A percentile compares a stretch with the other conserved stretches of the same genome.
phyloP scores from a whole-genome alignment of 768 basidiomycete genomes.

The Tulasnella sp. region DNA sequence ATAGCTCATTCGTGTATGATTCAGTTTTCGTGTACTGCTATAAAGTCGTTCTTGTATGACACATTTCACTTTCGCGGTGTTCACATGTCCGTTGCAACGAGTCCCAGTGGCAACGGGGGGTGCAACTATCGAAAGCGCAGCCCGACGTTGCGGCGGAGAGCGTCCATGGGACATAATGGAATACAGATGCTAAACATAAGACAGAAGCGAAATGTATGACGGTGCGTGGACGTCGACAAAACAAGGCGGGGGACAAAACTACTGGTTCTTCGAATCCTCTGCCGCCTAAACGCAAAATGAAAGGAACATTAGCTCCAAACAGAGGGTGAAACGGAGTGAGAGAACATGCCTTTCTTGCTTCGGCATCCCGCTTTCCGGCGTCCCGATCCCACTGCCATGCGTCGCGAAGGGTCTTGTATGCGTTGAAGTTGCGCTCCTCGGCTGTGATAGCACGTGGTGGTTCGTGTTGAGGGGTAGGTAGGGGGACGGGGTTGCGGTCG shows the following conservation, averaged over 20 bases:
- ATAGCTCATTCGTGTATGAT: too few species aligned
- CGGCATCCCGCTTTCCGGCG: conserved; percentile 40
- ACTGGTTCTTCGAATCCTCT: background rate
- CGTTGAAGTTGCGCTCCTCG: conserved; percentile 80
- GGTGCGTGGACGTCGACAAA: background rate
- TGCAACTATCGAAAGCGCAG: too few species aligned
- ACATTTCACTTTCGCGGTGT: too few species aligned
- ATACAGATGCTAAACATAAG: too few species aligned
- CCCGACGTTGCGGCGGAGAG: too few species aligned
- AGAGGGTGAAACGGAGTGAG: background rate
- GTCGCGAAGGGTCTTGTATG: conserved; percentile 77
- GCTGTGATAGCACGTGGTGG: conserved; percentile 84
- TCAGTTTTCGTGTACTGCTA: too few species aligned
- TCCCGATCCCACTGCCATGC: conserved; percentile 71
- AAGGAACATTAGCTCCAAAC: background rate
- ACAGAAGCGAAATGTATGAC: background rate
- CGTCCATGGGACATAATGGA: too few species aligned
- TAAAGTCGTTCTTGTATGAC: too few species aligned
- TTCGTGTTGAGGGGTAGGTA: conserved; percentile 64
- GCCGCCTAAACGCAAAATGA: background rate
- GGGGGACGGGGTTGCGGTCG: conserved; percentile 51
- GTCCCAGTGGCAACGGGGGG: too few species aligned
- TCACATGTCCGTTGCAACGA: too few species aligned
- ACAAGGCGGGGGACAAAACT: background rate
- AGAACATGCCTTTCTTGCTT: conserved; percentile 1